Percentiles rank a stretch among this genome's conserved stretches.
Evolutionary conservation across 352 stramenopile species (phyloP).

Genomic region (Globisporangium cederbergense): DNA sequence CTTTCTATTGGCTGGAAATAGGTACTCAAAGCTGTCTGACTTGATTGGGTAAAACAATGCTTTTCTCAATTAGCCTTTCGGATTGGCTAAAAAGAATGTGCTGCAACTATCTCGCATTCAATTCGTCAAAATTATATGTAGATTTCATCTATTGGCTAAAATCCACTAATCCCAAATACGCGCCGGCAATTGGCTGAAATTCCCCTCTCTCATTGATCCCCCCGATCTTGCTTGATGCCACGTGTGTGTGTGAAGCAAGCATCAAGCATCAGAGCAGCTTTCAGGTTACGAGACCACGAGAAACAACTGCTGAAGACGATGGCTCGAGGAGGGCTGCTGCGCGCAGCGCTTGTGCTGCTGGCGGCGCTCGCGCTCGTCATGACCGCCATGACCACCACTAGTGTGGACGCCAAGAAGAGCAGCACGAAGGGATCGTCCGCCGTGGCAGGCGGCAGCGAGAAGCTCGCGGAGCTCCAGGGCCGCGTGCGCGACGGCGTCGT

Average conservation of each 20-base stretch:
- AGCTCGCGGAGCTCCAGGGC: conserved; percentile 52
- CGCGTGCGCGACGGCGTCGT: conserved; percentile 59
- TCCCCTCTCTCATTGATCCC: neutral
- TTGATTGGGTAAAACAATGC: too few relatives aligned
- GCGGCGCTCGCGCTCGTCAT: conserved; percentile 36
- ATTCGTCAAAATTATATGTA: too few relatives aligned
- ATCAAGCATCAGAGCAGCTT: neutral
- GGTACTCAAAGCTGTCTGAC: too few relatives aligned
- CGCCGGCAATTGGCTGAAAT: too few relatives aligned
- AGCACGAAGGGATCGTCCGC: conserved; percentile 24
- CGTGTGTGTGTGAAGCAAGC: conserved; percentile 7
- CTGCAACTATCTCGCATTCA: too few relatives aligned
- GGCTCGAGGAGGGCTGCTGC: conserved; percentile 7
- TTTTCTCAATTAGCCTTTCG: too few relatives aligned
- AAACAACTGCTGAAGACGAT: neutral
- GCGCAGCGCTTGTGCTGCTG: conserved; percentile 34
- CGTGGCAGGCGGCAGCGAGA: conserved; percentile 42
- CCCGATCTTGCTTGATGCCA: conserved; percentile 1
- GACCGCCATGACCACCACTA: conserved; percentile 1
- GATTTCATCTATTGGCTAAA: too few relatives aligned
- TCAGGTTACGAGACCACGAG: neutral
- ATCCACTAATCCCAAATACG: too few relatives aligned
- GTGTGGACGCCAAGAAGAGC: conserved; percentile 40
- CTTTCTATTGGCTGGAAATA: too few relatives aligned
- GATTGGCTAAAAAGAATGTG: too few relatives aligned